Evolutionary conservation across 257 asterid species (phyloP).

Genomic region (Scutellaria baicalensis): DNA sequence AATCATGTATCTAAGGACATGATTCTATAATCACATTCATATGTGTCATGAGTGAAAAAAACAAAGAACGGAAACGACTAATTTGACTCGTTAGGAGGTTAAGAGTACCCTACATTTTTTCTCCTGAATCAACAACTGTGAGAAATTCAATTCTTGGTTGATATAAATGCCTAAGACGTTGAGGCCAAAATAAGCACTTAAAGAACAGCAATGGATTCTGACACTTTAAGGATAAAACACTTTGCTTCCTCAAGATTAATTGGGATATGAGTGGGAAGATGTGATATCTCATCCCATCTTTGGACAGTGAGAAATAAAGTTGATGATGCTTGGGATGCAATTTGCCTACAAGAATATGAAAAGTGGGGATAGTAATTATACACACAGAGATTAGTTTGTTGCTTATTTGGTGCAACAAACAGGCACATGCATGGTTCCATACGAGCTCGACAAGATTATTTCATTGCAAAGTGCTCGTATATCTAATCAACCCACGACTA

Average conservation of each 20-base stretch:
- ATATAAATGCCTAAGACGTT: conserved; percentile 18
- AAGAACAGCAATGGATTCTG: conserved; percentile 21
- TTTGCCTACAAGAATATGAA: conserved; percentile 31
- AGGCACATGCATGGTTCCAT: conserved; percentile 75
- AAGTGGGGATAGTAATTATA: conserved; percentile 22
- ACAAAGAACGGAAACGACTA: not conserved
- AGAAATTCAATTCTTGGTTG: conserved; percentile 6
- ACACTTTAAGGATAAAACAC: conserved; percentile 17
- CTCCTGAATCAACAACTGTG: conserved; percentile 3
- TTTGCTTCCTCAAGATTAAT: conserved; percentile 13
- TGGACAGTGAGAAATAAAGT: conserved; percentile 14
- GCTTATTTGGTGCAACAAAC: conserved; percentile 47
- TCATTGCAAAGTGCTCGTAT: conserved; percentile 18
- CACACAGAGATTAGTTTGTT: conserved; percentile 24
- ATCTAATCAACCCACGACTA: conserved; percentile 21
- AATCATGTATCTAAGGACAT: not conserved
- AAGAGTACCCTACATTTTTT: not conserved
- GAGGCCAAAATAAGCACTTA: conserved; percentile 29
- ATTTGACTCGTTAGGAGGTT: conserved; percentile 1
- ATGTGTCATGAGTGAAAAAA: not conserved
- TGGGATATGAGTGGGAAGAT: conserved; percentile 33
- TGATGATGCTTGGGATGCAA: conserved; percentile 49
- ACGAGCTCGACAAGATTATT: conserved; percentile 33
- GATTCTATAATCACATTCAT: not conserved
- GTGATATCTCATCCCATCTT: conserved; percentile 38